Base-by-base conservation (phyloP, 2,329 filamentous ascomycete genomes). In the Colletotrichum trifolii region DNA sequence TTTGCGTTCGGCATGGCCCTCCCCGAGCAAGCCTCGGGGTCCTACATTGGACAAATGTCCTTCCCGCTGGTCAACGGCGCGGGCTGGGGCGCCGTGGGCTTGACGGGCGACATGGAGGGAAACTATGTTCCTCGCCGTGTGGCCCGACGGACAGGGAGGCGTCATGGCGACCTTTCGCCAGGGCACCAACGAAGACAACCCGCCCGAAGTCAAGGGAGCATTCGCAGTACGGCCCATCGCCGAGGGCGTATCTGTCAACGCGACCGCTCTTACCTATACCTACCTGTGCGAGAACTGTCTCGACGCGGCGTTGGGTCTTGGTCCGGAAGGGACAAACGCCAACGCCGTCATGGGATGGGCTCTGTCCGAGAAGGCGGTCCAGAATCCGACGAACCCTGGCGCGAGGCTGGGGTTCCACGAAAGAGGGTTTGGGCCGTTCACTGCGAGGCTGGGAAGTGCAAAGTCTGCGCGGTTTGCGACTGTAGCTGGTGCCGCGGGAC, bases 31-130 rank as follows among this genome's bases (percentile, higher is more conserved):
- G 48, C 68, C n/a, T 40, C 56, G 9, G 54, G 60, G n/a, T 80
- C 81, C 60, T 82, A 83, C 71, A 83, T 84, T 53, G 81, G 79
- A 8, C 82, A 83, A 64, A 74, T 85, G 11, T 75, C 79, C 15
- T 79, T 81, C 60, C 79, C 78, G 0, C 72, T 78, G 2, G 68
- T 67, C 10, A 75, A 77, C 49, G 78, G 79, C 3, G 75, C 73
- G 3, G 82, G 82, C 25, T 83, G 79, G 79, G 79, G 78, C 47
- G 79, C 79, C n/a, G 76, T 80, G 46, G 77, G 75, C n/a, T 69
- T 83, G 13, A 79, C 77, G 0, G 79, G 79, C 4, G 74, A 77
- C 8, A 83, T 84, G 81, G 70, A 80, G 50, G 77, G 76, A 8
- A 78, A 80, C 17, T 75, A n/a, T 84, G 17, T 73, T 84, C 35